phyloP scores from a whole-genome alignment of 2,329 filamentous ascomycete genomes.

The Aspergillus sergii region DNA sequence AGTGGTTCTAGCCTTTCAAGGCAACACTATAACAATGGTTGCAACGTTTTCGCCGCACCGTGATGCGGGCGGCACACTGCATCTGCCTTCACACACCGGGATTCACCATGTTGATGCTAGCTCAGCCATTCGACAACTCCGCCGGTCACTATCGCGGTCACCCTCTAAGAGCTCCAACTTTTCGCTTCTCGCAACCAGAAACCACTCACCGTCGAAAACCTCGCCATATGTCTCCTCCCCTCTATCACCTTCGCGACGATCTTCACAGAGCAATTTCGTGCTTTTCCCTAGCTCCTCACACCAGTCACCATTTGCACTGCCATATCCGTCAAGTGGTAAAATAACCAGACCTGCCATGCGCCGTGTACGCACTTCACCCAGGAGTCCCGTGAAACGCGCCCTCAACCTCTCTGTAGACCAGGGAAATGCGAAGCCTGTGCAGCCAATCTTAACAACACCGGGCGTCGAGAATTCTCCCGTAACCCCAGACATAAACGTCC shows the following conservation, averaged over 20 bases:
- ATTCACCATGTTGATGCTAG: conserved; percentile 81
- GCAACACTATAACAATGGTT: conserved; percentile 39
- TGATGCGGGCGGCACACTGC: conserved; percentile 72
- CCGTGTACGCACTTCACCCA: conserved; percentile 68
- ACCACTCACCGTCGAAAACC: conserved; percentile 55
- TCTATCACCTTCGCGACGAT: conserved; percentile 60
- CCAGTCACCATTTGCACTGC: conserved; percentile 62
- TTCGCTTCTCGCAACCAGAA: conserved; percentile 58
- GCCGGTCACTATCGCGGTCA: conserved; percentile 88
- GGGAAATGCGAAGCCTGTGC: conserved; percentile 65
- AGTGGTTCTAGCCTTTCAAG: neutral
- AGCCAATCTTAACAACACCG: conserved; percentile 48
- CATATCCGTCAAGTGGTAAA: conserved; percentile 67
- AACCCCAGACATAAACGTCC: conserved; percentile 32
- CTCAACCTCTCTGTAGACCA: conserved; percentile 71
- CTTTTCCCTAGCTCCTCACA: conserved; percentile 48
- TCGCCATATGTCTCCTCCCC: conserved; percentile 54
- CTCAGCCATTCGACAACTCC: conserved; percentile 77
- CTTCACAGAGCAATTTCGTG: conserved; percentile 57
- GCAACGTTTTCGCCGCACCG: conserved; percentile 53
- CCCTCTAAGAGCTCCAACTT: conserved; percentile 79
- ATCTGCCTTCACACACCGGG: conserved; percentile 83
- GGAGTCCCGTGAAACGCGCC: conserved; percentile 78
- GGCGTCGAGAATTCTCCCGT: conserved; percentile 51
- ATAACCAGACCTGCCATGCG: conserved; percentile 52